Evolutionary conservation across 306 rosid genomes (phyloP), one percentile per base, ranked within the genome.

Genomic region (Begonia fuchsioides): DNA sequence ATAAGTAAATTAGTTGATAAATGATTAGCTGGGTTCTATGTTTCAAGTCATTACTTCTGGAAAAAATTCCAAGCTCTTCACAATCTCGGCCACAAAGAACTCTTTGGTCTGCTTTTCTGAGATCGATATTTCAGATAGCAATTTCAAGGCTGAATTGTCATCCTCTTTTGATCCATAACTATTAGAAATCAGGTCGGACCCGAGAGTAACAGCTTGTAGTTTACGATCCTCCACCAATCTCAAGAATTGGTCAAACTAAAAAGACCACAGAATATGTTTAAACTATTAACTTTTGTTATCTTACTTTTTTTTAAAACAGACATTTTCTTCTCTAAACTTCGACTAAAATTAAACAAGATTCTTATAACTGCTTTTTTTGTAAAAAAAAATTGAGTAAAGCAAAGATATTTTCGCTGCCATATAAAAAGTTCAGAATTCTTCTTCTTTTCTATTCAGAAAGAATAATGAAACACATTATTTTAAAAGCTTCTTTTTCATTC

Each of bases 161-260:
- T 87, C 96, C 65, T 80, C 94, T 56, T 67, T 68, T 38, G 93
- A 80, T 69, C 96, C 96, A 61, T 77, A 87, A 13, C 16, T 41
- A 59, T 64, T 60, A 52, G 53, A 58, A 18, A 47, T 60, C 60
- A 55, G 50, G 32, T 60, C 64, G 26, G 70, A 68, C 59, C 63
- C 75, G 55, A 32, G 20, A 49, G 44, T 58, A 56, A 75, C 70
- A 62, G 72, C 79, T 51, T 76, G 77, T 72, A 87, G 75, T 75
- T 83, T 83, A 67, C 51, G 52, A 59, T 80, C 94, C 46, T 68
- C 94, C 54, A 73, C 72, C 57, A 87, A 59, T n/a, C 11, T 58
- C 49, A 87, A 83, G 73, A 80, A 87, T 19, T 94, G 96, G 56
- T 87, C 96, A 63, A 74, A 70, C 93, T 83, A 77, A 63, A 44